Evolutionary conservation across 768 basidiomycete species (phyloP), one percentile per base, ranked within the genome.

Genomic region (Trametes elegans): DNA sequence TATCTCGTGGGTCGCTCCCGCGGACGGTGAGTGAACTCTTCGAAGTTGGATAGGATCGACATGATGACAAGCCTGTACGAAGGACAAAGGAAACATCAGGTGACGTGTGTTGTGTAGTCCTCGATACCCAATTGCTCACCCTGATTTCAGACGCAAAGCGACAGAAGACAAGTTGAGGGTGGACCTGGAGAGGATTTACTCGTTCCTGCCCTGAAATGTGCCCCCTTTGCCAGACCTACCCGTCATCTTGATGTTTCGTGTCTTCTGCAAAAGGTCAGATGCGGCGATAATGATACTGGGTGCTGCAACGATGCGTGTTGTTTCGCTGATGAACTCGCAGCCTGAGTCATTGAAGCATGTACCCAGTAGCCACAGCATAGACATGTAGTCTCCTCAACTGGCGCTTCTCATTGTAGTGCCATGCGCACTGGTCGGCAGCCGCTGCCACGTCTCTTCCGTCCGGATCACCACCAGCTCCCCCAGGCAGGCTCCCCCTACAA

Each of bases 61-160:
- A n/a, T 10, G 4, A 6, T 16, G 3, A 13, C 13, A 16, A 31
- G 31, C 7, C 42, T 45, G 21, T n/a, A 26, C 14, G 14, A 13
- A 60, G 59, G 59, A 57, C 34, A 60, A 60, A 18, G 59, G 59
- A 1, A 57, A 60, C 27, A 46, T 60, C 19, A 55, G 55, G 55
- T 60, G 21, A 11, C n/a, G n/a, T n/a, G n/a, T n/a, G n/a, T n/a
- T n/a, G 50, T 11, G n/a, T 21, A 2, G 7, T 28, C 10, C 24
- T 40, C 23, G 3, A 23, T 16, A 8, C n/a, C n/a, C n/a, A n/a
- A n/a, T n/a, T 44, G 7, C 38, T 51, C 3, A 51, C 11, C 3
- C 3, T 6, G 13, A 9, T 0, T 18, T n/a, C 46, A 57, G 59
- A 41, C 29, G 59, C 31, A 60, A 57, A 31, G 59, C 59, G 2